phyloP scores from a whole-genome alignment of 305 asterid species.

The Rubia balearica region DNA sequence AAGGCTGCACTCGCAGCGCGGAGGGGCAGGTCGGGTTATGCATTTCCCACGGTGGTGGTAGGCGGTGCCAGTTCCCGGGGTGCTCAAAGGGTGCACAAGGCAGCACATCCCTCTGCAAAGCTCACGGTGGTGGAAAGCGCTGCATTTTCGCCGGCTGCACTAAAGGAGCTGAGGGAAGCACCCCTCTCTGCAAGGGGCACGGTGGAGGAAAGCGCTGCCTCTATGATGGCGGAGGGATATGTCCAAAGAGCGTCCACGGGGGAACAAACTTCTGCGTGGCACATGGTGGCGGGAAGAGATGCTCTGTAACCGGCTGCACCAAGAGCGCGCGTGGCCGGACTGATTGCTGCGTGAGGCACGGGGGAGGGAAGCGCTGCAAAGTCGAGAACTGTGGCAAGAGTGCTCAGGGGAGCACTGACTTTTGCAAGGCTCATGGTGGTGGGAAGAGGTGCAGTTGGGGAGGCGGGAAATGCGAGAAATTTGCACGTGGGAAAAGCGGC shows the following conservation, averaged over 20 bases:
- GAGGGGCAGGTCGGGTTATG: constrained; percentile 87
- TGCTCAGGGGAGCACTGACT: constrained; percentile 93
- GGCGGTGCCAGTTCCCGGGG: constrained; percentile 55
- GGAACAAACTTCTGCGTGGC: constrained; percentile 80
- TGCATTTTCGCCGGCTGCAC: constrained; percentile 82
- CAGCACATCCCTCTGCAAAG: constrained; percentile 72
- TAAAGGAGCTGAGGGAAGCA: constrained; percentile 88
- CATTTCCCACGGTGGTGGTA: constrained; percentile 92
- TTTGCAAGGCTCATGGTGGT: constrained; percentile 92
- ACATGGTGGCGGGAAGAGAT: constrained; percentile 87
- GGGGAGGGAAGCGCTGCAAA: constrained; percentile 85
- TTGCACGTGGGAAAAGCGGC: constrained; percentile 80
- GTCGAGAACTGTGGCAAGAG: constrained; percentile 70
- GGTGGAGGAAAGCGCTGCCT: constrained; percentile 90
- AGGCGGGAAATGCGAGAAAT: constrained; percentile 75
- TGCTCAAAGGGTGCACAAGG: constrained; percentile 87
- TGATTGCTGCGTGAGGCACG: constrained; percentile 75
- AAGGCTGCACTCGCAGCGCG: constrained; percentile 79
- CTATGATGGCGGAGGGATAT: constrained; percentile 80
- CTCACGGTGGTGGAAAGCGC: constrained; percentile 84
- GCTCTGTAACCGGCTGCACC: constrained; percentile 62
- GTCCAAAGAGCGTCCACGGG: constrained; percentile 90
- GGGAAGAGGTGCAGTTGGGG: constrained; percentile 87
- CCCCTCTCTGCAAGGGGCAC: constrained; percentile 89
- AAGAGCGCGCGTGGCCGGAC: constrained; percentile 96